Base-by-base conservation (phyloP, 2,329 filamentous ascomycete species). In the Sphaerulina musiva region DNA sequence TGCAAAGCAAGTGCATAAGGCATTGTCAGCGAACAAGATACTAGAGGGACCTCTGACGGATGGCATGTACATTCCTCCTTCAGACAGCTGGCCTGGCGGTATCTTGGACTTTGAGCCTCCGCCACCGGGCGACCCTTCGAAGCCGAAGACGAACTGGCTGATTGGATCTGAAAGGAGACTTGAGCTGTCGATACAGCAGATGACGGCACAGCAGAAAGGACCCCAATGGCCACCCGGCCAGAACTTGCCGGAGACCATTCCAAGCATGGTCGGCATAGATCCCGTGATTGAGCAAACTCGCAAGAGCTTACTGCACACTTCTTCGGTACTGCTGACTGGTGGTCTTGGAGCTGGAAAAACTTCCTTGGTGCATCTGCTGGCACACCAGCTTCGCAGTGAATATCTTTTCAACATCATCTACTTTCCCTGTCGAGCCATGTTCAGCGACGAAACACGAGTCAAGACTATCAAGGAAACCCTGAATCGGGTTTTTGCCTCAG, bases 261-360 rank as follows among this genome's bases (percentile, higher is more conserved):
- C 86, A 8, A 69, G 78, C 3, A 76, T 98, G 60, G 89, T 97
- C 14, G 92, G 91, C 1, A 92, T 97, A 54, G 89, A 97, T 63
- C 74, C 79, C 1, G 74, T 95, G 0, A 79, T 95, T 29, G 76
- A 80, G 5, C 83, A 89, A 61, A 77, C 95, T 17, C 78, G 85
- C 56, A 84, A 82, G 1, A 87, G 95, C 62, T 75, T 98, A 3
- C 82, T 85, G 0, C 87, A 95, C 62, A 82, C 88, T 60, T 96
- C 92, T 0, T 97, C 93, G 0, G 87, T 96, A 1, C 76, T 98
- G 23, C 72, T 98, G 42, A 95, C 90, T 0, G 93, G 93, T 39
- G 89, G 87, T 0, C 81, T 95, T 60, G 93, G 93, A 0, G 86
- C 91, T 20, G 93, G 93, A 26, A 98, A 98, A 73, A 90, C 89